These are phyloP conservation scores for Prunus yedoensis DNA, from an alignment of 331 rosid genomes.

Conservation along the genomic window DNA sequence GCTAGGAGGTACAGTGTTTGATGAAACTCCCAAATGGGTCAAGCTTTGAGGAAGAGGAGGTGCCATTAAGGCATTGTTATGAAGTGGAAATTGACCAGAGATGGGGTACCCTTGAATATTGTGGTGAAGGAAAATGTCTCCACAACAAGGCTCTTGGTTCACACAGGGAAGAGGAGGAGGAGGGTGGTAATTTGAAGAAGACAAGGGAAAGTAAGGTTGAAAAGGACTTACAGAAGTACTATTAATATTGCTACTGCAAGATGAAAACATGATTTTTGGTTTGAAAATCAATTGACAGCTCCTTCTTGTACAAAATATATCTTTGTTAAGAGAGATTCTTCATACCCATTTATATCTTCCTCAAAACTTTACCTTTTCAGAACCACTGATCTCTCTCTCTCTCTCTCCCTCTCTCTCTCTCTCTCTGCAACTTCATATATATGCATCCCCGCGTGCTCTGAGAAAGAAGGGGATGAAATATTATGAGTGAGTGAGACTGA, in stretches of 20 bases:
- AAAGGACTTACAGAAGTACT: slow-evolving; percentile 7
- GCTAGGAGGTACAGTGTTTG: not conserved
- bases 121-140: slow-evolving; percentile 15
- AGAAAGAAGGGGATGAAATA: not conserved
- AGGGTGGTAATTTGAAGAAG: not conserved
- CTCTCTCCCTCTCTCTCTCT: not conserved
- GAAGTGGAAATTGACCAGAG: slow-evolving; percentile 3
- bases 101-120: slow-evolving; percentile 1
- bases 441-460: not conserved
- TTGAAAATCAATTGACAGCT: too few relatives aligned
- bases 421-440: not conserved
- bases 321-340: not conserved
- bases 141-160: slow-evolving; percentile 4
- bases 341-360: not conserved
- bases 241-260: not conserved
- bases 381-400: not conserved
- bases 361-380: not conserved
- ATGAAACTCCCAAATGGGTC: slow-evolving; percentile 20
- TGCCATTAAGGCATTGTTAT: not conserved
- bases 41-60: not conserved
- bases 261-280: slow-evolving; percentile 27
- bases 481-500: not conserved
- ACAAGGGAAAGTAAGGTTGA: slow-evolving; percentile 26
- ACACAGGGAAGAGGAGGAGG: slow-evolving; percentile 5
- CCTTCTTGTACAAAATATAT: not conserved